Conservation (phyloP, 257 asterid species). For the Forsythia suspensa region DNA sequence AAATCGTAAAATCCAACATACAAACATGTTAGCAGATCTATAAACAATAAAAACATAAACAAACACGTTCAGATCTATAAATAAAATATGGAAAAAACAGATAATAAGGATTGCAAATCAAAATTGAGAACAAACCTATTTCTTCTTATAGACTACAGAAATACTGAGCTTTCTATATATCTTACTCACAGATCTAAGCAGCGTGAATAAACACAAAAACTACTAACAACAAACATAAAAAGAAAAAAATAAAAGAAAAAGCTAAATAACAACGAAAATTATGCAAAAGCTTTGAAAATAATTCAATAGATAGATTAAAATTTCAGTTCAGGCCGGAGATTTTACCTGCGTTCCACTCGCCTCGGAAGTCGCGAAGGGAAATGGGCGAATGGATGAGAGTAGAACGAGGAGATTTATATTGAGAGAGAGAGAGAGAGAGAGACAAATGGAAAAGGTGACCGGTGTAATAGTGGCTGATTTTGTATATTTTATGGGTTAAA, state of each 20-base stretch:
- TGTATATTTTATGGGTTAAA: slow-evolving; percentile 16
- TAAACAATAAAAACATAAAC: neutral
- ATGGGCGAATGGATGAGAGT: slow-evolving; percentile 27
- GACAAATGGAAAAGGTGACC: neutral
- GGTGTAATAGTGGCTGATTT: neutral
- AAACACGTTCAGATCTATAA: slow-evolving; percentile 16
- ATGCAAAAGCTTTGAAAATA: slow-evolving; percentile 25
- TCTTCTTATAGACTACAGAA: neutral
- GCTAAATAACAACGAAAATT: slow-evolving; percentile 17
- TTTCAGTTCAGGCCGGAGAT: neutral
- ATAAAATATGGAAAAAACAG: neutral
- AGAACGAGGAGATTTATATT: slow-evolving; percentile 27
- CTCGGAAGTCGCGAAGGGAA: slow-evolving; percentile 18
- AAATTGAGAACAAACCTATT: slow-evolving; percentile 18
- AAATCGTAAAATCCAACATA: neutral
- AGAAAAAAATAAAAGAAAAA: neutral
- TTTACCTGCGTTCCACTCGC: slow-evolving; percentile 47
- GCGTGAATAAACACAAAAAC: slow-evolving; percentile 18
- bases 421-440: neutral
- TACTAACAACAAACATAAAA: neutral
- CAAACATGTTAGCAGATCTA: slow-evolving; percentile 3
- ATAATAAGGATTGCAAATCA: slow-evolving; percentile 13
- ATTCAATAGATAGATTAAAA: neutral
- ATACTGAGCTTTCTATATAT: neutral
- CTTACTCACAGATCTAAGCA: slow-evolving; percentile 22